Evolutionary conservation across 805 yeast species (phyloP), one percentile per base, ranked within the genome.

Genomic region (Yarrowia porcina): DNA sequence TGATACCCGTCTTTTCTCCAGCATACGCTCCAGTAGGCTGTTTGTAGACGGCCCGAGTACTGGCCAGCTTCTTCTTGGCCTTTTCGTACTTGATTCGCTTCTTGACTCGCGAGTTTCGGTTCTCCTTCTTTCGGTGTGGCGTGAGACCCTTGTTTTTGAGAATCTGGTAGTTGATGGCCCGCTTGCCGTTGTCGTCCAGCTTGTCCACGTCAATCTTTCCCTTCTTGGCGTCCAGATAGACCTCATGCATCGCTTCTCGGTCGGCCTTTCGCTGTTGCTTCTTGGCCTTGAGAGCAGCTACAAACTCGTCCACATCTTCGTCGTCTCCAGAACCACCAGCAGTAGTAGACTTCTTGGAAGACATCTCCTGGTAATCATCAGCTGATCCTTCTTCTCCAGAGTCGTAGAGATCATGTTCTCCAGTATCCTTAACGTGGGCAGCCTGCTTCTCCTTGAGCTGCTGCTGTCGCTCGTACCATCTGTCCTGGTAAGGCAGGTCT

Each of bases 1-100:
- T 91, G 73, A 94, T 94, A 89, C 99, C 99, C 18, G 97, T 91
- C 78, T 84, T 82, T 75, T 94, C 99, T 76, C 99, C 99, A 66
- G 82, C 87, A 74, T 94, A 94, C 1, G 96, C 86, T 67, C 90
- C 88, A 66, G 83, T 79, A 59, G 83, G 89, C 18, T 80, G 79
- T 69, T 86, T 82, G 80, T 87, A 91, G n/a, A 91, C 97, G 62
- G 89, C 90, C 75, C 97, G 87, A 67, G 89, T 88, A 61, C 96
- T 88, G 72, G 86, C 86, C 75, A 94, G 87, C 75, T 90, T 90
- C 90, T 90, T 93, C 79, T 90, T 86, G 28, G 99, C 99, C 74
- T 83, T 82, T 67, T 90, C 98, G 79, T 89, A 94, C 84, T 90
- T 90, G 85, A 86, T 89, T 82, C 99, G 88, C 96, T 93, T 94